A percentile compares a stretch with the other conserved stretches of the same genome.
phyloP scores from a whole-genome alignment of 768 basidiomycete species.

The Termitomyces sp. region DNA sequence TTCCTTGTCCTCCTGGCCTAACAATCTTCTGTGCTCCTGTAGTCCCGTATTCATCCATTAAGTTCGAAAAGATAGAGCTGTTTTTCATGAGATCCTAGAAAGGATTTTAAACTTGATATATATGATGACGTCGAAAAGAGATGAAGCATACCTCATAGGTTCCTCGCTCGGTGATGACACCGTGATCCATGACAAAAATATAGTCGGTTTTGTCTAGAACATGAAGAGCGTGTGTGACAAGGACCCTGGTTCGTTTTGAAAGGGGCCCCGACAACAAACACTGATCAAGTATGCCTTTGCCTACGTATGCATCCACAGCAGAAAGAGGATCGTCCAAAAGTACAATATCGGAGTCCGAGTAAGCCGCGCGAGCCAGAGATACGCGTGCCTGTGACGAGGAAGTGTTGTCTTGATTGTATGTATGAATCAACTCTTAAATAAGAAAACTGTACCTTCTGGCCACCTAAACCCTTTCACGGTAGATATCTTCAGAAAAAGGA shows the following conservation, averaged over 20 bases:
- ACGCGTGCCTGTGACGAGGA: conserved; percentile 52
- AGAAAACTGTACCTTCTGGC: conserved; percentile 27
- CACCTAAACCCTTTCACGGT: conserved; percentile 18
- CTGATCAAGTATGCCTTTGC: conserved; percentile 57
- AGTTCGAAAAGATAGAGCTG: conserved; percentile 38
- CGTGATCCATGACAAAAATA: conserved; percentile 60
- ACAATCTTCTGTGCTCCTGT: conserved; percentile 30
- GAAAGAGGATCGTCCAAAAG: conserved; percentile 80
- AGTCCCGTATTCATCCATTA: conserved; percentile 55
- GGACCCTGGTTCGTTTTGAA: conserved; percentile 47
- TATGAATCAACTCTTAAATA: neutral
- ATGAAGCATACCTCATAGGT: conserved; percentile 40
- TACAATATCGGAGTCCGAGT: conserved; percentile 66
- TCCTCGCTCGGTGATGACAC: conserved; percentile 56
- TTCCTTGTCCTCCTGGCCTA: conserved; percentile 11
- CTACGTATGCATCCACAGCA: conserved; percentile 76
- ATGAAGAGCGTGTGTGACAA: conserved; percentile 59
- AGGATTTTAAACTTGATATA: neutral
- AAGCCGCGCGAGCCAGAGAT: conserved; percentile 72
- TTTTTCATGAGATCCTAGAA: conserved; percentile 39
- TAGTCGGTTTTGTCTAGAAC: conserved; percentile 56
- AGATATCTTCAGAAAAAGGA: neutral
- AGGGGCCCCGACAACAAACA: conserved; percentile 54
- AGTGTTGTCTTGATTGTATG: neutral
- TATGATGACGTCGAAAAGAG: neutral